A percentile compares a stretch with the other conserved stretches of the same genome.
These are phyloP conservation scores for Coriaria nepalensis DNA, from an alignment of 306 rosid species.

Conservation along the genomic window DNA sequence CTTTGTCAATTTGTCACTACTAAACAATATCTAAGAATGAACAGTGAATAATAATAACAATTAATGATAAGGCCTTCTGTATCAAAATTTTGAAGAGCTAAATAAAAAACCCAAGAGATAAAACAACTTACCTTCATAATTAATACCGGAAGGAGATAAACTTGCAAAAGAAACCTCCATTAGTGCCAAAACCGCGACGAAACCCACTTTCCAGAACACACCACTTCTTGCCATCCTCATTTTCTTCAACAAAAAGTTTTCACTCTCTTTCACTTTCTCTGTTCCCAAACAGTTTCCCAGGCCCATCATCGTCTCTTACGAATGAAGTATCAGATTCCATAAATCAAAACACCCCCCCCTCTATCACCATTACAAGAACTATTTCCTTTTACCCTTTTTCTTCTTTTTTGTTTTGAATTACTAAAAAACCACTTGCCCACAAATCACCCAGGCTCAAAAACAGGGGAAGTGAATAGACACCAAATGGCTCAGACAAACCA, in stretches of 20 bases:
- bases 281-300: slow-evolving; percentile 21
- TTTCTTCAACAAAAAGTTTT: slow-evolving; percentile 8
- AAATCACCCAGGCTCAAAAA: slow-evolving; percentile 21
- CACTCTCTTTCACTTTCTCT: slow-evolving; percentile 13
- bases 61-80: no score
- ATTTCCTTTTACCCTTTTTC: neutral
- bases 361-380: no score
- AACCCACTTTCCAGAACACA: slow-evolving; percentile 35
- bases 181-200: slow-evolving; percentile 32
- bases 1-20: no score
- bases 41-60: neutral
- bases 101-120: neutral
- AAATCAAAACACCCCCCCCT: no score
- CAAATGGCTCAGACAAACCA: slow-evolving; percentile 20
- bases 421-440: slow-evolving; percentile 35
- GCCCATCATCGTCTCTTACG: slow-evolving; percentile 26
- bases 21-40: no score
- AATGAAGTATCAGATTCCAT: slow-evolving; percentile 16
- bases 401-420: slow-evolving; percentile 27
- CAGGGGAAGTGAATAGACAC: slow-evolving; percentile 21
- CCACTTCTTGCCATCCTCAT: slow-evolving; percentile 28
- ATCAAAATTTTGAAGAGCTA: neutral
- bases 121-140: slow-evolving; percentile 64
- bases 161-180: slow-evolving; percentile 55
- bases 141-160: slow-evolving; percentile 91